These are phyloP conservation scores for Xylaria bambusicola DNA, from an alignment of 495 filamentous ascomycete genomes.

Conservation along the genomic window DNA sequence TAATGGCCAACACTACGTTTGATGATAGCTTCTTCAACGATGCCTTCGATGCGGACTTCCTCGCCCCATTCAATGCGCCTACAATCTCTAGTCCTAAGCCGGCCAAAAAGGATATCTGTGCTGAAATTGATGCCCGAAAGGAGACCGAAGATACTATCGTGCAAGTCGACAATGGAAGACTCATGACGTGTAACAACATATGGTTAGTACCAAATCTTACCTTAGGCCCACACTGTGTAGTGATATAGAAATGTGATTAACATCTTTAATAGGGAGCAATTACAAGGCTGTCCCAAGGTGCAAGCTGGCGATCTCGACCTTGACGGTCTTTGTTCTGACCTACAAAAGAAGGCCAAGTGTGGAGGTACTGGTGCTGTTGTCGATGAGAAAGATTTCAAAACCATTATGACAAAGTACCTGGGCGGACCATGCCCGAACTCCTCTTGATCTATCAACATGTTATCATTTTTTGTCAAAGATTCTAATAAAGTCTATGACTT, in stretches of 20 bases:
- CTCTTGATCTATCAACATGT: background rate
- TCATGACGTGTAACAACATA: conserved; percentile 86
- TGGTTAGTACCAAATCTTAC: conserved; percentile 72
- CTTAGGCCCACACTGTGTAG: background rate
- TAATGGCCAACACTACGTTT: conserved; percentile 57
- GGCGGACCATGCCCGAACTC: conserved; percentile 27
- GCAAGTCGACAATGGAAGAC: conserved; percentile 47
- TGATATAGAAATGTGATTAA: conserved; percentile 23
- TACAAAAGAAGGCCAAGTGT: conserved; percentile 96
- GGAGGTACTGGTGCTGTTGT: conserved; percentile 92
- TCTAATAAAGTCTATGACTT: conserved; percentile 2
- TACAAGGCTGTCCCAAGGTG: conserved; percentile 84
- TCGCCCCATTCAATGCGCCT: conserved; percentile 69
- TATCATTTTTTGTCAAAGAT: background rate
- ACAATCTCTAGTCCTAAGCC: conserved; percentile 48
- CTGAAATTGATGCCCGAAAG: conserved; percentile 71
- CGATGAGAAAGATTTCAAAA: conserved; percentile 83
- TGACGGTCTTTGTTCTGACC: conserved; percentile 86
- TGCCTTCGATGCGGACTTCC: conserved; percentile 77
- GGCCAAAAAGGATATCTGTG: conserved; percentile 69
- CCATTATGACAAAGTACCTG: conserved; percentile 65
- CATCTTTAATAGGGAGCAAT: conserved; percentile 69
- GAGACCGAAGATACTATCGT: conserved; percentile 69
- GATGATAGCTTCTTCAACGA: conserved; percentile 88
- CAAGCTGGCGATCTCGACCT: conserved; percentile 88